phyloP scores from a whole-genome alignment of 371 early-diverging fungal species.

The Apophysomyces variabilis region DNA sequence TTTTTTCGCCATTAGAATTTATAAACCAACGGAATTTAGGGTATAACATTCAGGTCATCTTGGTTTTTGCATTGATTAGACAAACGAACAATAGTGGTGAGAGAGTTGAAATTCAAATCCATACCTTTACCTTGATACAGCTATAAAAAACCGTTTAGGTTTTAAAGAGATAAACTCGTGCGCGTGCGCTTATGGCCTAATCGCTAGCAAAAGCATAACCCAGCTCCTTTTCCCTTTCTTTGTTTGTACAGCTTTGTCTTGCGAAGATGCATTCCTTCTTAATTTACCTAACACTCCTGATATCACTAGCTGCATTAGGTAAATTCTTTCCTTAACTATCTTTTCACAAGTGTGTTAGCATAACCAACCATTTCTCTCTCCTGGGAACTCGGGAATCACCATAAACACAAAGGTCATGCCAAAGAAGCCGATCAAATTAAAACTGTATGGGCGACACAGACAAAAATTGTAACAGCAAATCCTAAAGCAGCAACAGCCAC shows the following conservation, averaged over 20 bases:
- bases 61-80: neutral
- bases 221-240: too few relatives aligned
- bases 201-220: neutral
- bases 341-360: neutral
- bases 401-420: neutral
- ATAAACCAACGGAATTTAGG: constrained; percentile 6
- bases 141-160: neutral
- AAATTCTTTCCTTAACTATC: neutral
- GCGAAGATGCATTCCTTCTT: neutral
- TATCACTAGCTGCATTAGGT: neutral
- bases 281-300: neutral
- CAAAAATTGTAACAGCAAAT: neutral
- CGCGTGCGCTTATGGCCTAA: neutral
- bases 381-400: too few relatives aligned
- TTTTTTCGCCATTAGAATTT: neutral
- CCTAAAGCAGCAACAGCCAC: neutral
- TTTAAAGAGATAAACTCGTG: neutral
- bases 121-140: constrained; percentile 2
- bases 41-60: neutral
- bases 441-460: constrained; percentile 1
- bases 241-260: neutral
- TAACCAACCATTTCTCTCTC: neutral
- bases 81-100: neutral
- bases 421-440: neutral
- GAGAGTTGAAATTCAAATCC: constrained; percentile 7